Evolutionary conservation across 148 eudicot species (phyloP).

Genomic region (Chenopodium suecicum): DNA sequence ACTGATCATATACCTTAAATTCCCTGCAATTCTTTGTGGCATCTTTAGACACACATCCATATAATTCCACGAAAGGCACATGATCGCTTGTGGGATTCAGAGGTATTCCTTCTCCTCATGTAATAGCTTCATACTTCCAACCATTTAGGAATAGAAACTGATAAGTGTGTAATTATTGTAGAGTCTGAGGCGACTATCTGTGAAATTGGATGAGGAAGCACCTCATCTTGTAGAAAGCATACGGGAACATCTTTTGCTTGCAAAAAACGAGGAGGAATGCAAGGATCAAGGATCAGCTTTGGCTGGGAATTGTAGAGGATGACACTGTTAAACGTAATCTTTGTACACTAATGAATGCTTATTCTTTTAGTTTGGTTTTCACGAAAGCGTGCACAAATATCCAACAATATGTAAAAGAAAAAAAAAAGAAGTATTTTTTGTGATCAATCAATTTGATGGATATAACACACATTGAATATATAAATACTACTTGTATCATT

Average conservation of each 20-base stretch:
- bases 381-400: slow-evolving; percentile 11
- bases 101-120: slow-evolving; percentile 46
- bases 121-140: background rate
- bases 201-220: slow-evolving; percentile 65
- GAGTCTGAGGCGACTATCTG: slow-evolving; percentile 64
- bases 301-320: slow-evolving; percentile 28
- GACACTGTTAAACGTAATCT: background rate
- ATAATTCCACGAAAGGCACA: slow-evolving; percentile 81
- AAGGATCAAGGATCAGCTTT: slow-evolving; percentile 49
- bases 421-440: background rate
- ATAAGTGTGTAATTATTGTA: slow-evolving; percentile 26
- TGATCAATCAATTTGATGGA: slow-evolving; percentile 5
- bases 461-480: background rate
- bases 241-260: slow-evolving; percentile 45
- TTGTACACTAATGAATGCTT: slow-evolving; percentile 16
- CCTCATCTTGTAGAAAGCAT: slow-evolving; percentile 62
- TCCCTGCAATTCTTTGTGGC: slow-evolving; percentile 8
- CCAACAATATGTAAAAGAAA: slow-evolving; percentile 3
- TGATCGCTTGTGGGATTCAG: slow-evolving; percentile 86
- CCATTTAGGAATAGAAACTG: background rate
- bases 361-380: background rate
- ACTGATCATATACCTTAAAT: background rate
- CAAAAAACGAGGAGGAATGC: slow-evolving; percentile 30
- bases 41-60: slow-evolving; percentile 82
- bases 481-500: background rate